Base-by-base conservation (phyloP, 352 stramenopile species). In the Phytophthora citrophthora region DNA sequence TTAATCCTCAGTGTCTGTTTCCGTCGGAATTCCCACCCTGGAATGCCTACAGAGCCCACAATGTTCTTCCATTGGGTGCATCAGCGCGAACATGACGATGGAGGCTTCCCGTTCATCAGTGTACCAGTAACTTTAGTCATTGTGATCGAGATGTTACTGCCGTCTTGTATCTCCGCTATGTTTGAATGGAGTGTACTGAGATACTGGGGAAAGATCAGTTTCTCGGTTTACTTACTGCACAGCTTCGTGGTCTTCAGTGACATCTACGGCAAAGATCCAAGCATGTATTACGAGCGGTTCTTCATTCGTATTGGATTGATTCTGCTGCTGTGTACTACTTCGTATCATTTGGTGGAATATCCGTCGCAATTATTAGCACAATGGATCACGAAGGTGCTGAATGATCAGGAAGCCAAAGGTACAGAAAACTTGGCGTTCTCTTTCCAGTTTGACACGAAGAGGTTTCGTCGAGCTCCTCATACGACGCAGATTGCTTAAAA, bases 201-300 rank as follows among this genome's bases (percentile, higher is more conserved):
- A 10, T 86, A 79, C 64, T 78, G 64, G 26, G 74, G 74, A 31
- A 81, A 86, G 53, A 76, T 85, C 55, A 85, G 76, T 53, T 82
- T 74, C 60, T 85, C 73, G 0, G 73, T 82, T 7, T 86, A 83
- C 43, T n/a, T 86, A 44, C 61, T 83, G 10, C 76, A 86, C 52
- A 83, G 63, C 48, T 86, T 88, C 50, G 76, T 88, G 39, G 44
- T 79, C 49, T 76, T 68, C 47, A 67, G 61, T 11, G 34, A 75
- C 40, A 64, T 72, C 18, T 60, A 64, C 40, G 40, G 34, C 49
- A 57, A 71, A 18, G 50, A 72, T 16, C 62, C 56, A 13, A 34
- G 13, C 15, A 31, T 64, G 61, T 75, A 64, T 34, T 79, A 72
- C 46, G 70, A 79, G 12, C 56, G 66, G 5, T 49, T 85, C 44